Percentiles rank a stretch among this genome's conserved stretches.
Evolutionary conservation across 148 eudicot species (phyloP).

Genomic region (Fagopyrum esculentum): DNA sequence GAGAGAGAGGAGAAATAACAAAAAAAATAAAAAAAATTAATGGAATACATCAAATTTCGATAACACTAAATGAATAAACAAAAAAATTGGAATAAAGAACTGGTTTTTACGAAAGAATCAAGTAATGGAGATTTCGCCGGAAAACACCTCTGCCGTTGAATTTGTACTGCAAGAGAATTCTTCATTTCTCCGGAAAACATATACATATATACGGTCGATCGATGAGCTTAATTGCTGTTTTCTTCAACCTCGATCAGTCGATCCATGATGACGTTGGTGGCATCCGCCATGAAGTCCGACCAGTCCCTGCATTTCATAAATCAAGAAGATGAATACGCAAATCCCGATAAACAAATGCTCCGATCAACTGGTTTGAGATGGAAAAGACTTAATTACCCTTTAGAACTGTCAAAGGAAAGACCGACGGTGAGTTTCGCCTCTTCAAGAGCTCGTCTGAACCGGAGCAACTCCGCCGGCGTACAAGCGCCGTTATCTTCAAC

Average conservation of each 20-base stretch:
- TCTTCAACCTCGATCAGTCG: constrained; percentile 43
- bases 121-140: background rate
- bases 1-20: too few species aligned
- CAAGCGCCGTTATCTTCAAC: constrained; percentile 25
- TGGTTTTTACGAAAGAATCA: background rate
- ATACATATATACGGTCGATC: background rate
- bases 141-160: background rate
- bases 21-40: too few species aligned
- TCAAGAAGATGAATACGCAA: background rate
- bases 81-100: background rate
- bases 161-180: background rate
- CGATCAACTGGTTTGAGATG: too few species aligned
- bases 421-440: constrained; percentile 57
- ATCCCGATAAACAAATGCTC: too few species aligned
- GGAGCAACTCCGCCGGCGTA: constrained; percentile 25
- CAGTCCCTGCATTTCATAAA: constrained; percentile 40
- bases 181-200: background rate
- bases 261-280: constrained; percentile 39
- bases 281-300: constrained; percentile 45
- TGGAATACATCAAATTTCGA: too few species aligned
- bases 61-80: background rate
- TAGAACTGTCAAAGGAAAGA: constrained; percentile 40
- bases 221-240: background rate
- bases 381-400: constrained; percentile 32
- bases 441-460: constrained; percentile 42